Evolutionary conservation across 2,329 filamentous ascomycete species (phyloP).

Genomic region (Westerdykella aurantiaca): DNA sequence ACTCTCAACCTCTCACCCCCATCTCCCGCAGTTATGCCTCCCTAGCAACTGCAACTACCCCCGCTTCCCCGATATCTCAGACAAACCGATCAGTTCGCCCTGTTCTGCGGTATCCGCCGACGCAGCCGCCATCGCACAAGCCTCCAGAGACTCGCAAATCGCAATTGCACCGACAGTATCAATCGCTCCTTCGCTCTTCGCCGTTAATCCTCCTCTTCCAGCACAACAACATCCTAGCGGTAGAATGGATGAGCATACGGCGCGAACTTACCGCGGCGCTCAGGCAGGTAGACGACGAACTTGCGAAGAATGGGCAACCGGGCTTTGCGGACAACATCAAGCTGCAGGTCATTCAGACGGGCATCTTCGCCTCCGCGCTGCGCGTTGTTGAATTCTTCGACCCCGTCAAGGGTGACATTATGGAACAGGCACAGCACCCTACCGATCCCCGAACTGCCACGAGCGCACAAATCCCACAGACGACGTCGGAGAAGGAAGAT

Average conservation of each 20-base stretch:
- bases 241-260: slow-evolving; percentile 68
- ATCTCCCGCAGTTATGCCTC: slow-evolving; percentile 46
- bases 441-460: slow-evolving; percentile 30
- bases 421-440: slow-evolving; percentile 20
- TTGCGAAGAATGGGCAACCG: slow-evolving; percentile 51
- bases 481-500: slow-evolving; percentile 41
- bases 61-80: slow-evolving; percentile 49
- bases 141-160: slow-evolving; percentile 83
- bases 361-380: slow-evolving; percentile 80
- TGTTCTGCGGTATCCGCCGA: slow-evolving; percentile 51
- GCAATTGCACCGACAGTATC: slow-evolving; percentile 81
- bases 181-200: slow-evolving; percentile 77
- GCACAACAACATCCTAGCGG: slow-evolving; percentile 68
- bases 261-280: slow-evolving; percentile 61
- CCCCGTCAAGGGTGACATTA: slow-evolving; percentile 20
- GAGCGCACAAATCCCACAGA: slow-evolving; percentile 17
- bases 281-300: slow-evolving; percentile 62
- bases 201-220: slow-evolving; percentile 84
- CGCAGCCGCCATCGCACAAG: slow-evolving; percentile 82
- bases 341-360: slow-evolving; percentile 79
- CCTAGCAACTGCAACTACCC: slow-evolving; percentile 46
- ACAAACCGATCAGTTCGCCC: slow-evolving; percentile 41
- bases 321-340: slow-evolving; percentile 58
- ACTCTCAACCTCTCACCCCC: slow-evolving; percentile 15
- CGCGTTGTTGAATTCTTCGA: slow-evolving; percentile 77